A percentile compares a stretch with the other conserved stretches of the same genome.
Evolutionary conservation across 805 yeast genomes (phyloP).

Genomic region (Spathaspora passalidarum): DNA sequence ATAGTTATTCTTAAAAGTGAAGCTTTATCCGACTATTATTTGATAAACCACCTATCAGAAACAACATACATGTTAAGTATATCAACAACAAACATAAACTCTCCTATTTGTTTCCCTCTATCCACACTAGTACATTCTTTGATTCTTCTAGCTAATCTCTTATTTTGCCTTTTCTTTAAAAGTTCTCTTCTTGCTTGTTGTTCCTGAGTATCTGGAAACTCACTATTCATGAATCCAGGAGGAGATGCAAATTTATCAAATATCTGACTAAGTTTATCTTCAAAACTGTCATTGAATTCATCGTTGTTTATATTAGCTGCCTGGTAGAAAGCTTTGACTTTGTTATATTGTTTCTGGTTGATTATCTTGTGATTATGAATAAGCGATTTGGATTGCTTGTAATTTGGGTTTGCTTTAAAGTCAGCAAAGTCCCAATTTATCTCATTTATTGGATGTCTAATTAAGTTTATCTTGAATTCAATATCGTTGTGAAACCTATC

Average conservation of each 20-base stretch:
- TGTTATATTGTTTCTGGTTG: conserved; percentile 4
- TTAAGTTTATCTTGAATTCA: conserved; percentile 21
- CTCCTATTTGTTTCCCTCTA: conserved; percentile 21
- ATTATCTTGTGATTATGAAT: conserved; percentile 4
- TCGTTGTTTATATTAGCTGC: conserved; percentile 7
- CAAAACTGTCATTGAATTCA: conserved; percentile 9
- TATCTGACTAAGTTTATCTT: conserved; percentile 24
- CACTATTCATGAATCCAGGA: conserved; percentile 39
- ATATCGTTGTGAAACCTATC: conserved; percentile 18
- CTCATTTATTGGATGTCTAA: conserved; percentile 34
- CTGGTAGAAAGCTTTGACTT: conserved; percentile 1
- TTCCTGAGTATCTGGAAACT: conserved; percentile 36
- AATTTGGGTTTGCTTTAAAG: conserved; percentile 19
- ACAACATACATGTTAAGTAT: conserved; percentile 28
- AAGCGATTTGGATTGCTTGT: conserved; percentile 3
- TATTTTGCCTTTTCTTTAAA: conserved; percentile 19
- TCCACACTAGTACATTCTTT: conserved; percentile 19
- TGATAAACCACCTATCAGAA: conserved; percentile 10
- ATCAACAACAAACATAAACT: conserved; percentile 29
- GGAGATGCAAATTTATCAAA: conserved; percentile 38
- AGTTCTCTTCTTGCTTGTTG: conserved; percentile 16
- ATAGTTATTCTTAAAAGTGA: neutral
- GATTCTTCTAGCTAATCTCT: conserved; percentile 27
- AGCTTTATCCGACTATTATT: neutral
- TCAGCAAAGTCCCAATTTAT: conserved; percentile 35